Percentiles rank a stretch among this genome's conserved stretches.
Evolutionary conservation across 2,329 filamentous ascomycete species (phyloP).

Genomic region (Boeremia lycopersici): DNA sequence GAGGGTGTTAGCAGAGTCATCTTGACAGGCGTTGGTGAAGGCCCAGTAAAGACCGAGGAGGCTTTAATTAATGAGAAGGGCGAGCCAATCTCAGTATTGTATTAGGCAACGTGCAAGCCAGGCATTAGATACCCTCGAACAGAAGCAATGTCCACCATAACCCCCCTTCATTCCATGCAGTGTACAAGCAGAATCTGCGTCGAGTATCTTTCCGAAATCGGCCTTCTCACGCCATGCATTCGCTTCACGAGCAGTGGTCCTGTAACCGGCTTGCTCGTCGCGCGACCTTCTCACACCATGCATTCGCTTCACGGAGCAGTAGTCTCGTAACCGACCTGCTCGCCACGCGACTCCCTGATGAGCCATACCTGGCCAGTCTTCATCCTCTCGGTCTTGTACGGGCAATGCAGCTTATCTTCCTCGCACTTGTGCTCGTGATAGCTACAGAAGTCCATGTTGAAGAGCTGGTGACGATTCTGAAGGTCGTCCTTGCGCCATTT

Average conservation of each 20-base stretch:
- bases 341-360: background rate
- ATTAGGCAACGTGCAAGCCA: conserved; percentile 3
- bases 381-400: conserved; percentile 9
- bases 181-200: background rate
- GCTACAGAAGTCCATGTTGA: conserved; percentile 16
- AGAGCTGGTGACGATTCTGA: conserved; percentile 7
- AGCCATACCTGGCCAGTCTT: conserved; percentile 6
- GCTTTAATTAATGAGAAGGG: conserved; percentile 71
- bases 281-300: background rate
- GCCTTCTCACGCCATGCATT: background rate
- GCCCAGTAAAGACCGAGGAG: conserved; percentile 79
- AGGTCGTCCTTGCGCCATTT: conserved; percentile 10
- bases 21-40: conserved; percentile 87
- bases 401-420: conserved; percentile 3
- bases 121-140: conserved; percentile 17
- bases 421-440: conserved; percentile 11
- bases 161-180: background rate
- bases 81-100: conserved; percentile 31
- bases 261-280: background rate
- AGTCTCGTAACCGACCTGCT: background rate
- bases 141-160: background rate
- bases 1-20: conserved; percentile 88
- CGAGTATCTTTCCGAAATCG: no score
- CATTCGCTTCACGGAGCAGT: background rate
- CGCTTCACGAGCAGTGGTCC: background rate